Evolutionary conservation across 1,139 yeast genomes (phyloP).

Genomic region (Magnusiomyces paraingens): DNA sequence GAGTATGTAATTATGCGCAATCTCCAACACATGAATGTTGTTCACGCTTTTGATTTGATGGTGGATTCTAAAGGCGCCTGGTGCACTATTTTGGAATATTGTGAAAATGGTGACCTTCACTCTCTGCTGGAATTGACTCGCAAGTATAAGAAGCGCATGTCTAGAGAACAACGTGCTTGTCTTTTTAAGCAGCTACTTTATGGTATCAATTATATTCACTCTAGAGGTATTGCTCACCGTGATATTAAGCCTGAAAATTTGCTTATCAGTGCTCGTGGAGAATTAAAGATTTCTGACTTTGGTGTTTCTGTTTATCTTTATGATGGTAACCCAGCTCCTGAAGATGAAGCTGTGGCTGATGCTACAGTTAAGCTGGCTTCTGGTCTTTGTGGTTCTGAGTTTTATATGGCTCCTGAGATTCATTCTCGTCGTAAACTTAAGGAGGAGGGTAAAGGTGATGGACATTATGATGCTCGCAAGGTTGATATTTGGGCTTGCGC

Average conservation of each 20-base stretch:
- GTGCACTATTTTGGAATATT: constrained; percentile 70
- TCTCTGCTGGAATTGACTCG: constrained; percentile 42
- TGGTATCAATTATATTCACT: constrained; percentile 65
- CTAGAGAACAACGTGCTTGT: constrained; percentile 47
- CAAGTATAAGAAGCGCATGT: constrained; percentile 22
- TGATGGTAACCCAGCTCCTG: constrained; percentile 9
- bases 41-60: constrained; percentile 56
- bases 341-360: constrained; percentile 7
- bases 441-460: constrained; percentile 15
- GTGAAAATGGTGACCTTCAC: constrained; percentile 68
- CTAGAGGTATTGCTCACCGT: constrained; percentile 64
- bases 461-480: constrained; percentile 65
- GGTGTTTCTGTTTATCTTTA: constrained; percentile 27
- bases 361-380: constrained; percentile 13
- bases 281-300: constrained; percentile 63
- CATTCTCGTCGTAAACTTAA: constrained; percentile 26
- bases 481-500: constrained; percentile 93
- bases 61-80: constrained; percentile 33
- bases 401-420: constrained; percentile 89
- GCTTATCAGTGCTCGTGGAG: constrained; percentile 59
- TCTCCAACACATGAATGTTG: constrained; percentile 61
- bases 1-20: constrained; percentile 74
- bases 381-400: constrained; percentile 56
- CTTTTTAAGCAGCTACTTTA: constrained; percentile 65
- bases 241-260: constrained; percentile 72